Evolutionary conservation across 2,329 filamentous ascomycete genomes (phyloP).

Genomic region (Aureobasidium namibiae): DNA sequence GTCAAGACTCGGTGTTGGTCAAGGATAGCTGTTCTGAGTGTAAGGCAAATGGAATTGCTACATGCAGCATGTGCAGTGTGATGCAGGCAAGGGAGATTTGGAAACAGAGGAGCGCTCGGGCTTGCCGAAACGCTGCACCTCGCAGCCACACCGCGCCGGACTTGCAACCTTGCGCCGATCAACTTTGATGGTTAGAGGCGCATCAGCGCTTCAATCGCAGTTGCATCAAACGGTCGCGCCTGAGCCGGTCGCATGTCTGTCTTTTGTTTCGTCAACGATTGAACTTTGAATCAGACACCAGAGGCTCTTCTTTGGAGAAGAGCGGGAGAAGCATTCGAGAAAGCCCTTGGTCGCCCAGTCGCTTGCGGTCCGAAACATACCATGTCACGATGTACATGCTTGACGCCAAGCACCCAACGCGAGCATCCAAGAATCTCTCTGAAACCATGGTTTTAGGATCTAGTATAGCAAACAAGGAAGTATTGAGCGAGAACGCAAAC

Average conservation of each 20-base stretch:
- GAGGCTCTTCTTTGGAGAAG: background rate
- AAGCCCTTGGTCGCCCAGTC: background rate
- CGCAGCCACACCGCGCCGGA: background rate
- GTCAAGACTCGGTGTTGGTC: background rate
- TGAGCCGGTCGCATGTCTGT: conserved; percentile 3
- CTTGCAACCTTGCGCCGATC: background rate
- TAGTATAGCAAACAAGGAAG: background rate
- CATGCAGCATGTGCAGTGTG: background rate
- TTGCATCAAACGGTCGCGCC: conserved; percentile 5
- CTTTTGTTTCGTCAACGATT: background rate
- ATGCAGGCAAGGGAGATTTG: conserved; percentile 1
- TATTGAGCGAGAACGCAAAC: background rate
- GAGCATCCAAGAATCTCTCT: background rate
- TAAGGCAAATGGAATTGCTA: background rate
- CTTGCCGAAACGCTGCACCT: background rate
- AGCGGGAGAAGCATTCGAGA: conserved; percentile 4
- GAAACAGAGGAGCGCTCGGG: conserved; percentile 5
- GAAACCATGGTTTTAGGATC: background rate
- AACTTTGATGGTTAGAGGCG: background rate
- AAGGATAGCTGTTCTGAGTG: background rate
- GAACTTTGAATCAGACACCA: background rate
- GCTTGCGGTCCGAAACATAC: background rate
- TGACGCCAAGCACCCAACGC: background rate
- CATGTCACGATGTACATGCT: background rate
- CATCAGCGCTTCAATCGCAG: background rate